Percentiles rank a stretch among this genome's conserved stretches.
Evolutionary conservation across 495 filamentous ascomycete genomes (phyloP).

Genomic region (Neurospora sp.): DNA sequence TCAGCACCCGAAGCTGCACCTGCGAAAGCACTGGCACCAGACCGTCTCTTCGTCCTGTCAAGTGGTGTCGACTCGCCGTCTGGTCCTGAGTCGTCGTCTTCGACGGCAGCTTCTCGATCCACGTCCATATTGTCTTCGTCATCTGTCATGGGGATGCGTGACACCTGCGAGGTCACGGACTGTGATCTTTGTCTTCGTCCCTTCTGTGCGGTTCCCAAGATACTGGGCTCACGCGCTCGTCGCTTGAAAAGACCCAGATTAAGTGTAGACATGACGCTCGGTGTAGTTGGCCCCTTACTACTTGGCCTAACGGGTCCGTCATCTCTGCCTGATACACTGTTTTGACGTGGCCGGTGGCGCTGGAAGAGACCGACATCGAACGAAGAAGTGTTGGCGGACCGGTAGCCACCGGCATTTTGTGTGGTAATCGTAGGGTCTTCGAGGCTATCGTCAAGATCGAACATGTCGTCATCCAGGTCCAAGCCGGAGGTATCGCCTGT

Average conservation of each 20-base stretch:
- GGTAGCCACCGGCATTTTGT: constrained; percentile 20
- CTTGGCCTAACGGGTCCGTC: constrained; percentile 37
- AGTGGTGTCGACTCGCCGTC: constrained; percentile 37
- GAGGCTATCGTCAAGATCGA: constrained; percentile 36
- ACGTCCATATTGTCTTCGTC: constrained; percentile 2
- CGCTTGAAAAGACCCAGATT: constrained; percentile 37
- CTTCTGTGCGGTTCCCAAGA: constrained; percentile 34
- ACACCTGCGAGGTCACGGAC: constrained; percentile 17
- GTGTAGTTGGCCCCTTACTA: constrained; percentile 36
- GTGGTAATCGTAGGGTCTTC: constrained; percentile 19
- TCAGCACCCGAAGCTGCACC: neutral
- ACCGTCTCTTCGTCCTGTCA: constrained; percentile 25
- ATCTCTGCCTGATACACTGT: constrained; percentile 34
- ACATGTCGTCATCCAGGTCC: constrained; percentile 37
- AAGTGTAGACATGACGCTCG: constrained; percentile 32
- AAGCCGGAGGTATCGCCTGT: constrained; percentile 31
- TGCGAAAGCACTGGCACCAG: constrained; percentile 2
- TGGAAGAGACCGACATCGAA: constrained; percentile 34
- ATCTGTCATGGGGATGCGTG: constrained; percentile 1
- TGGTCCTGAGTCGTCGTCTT: constrained; percentile 33
- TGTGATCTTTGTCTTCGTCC: constrained; percentile 19
- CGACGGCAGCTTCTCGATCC: neutral
- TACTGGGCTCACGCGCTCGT: constrained; percentile 37
- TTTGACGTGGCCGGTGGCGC: constrained; percentile 30
- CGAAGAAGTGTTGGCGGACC: constrained; percentile 35